Base-by-base conservation (phyloP, 352 stramenopile genomes). In the Ophiocytium majus region DNA sequence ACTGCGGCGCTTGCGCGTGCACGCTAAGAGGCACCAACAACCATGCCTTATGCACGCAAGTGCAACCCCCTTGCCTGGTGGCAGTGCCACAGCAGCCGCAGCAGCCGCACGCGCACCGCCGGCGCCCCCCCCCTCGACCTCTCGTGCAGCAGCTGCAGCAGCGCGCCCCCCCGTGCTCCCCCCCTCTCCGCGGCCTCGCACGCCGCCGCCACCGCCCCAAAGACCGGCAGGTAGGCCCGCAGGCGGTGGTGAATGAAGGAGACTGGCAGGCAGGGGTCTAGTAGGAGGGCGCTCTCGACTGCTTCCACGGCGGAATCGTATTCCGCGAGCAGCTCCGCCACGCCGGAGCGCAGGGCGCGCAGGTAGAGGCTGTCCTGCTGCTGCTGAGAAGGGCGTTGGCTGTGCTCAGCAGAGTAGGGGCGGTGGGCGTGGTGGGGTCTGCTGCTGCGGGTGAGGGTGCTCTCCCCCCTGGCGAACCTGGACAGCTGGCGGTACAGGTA, bases 91-190 rank as follows among this genome's bases (percentile, higher is more conserved):
- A 78, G 66, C 5, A 78, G 32, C 32, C 32, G 5, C 32, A 78
- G 32, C 66, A 78, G 35, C 32, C 66, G 35, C 32, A 17, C 66
- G 5, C 66, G 66, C 35, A 78, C 66, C 32, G 32, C 32, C 66
- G 66, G 66, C 32, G 66, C 35, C 5, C 66, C 66, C 5, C 5
- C 32, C 5, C 66, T 5, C 32, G 66, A 78, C 35, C 35, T 78
- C 5, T 78, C 66, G 66, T 78, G 17, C 32, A 78, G 32, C 66
- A 78, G 35, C 66, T 78, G 66, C 66, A 78, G 66, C 35, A 78
- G 35, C 32, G 5, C 5, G 5, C 66, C 32, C 5, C 66, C 66
- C 35, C 32, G 5, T 5, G 35, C 66, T 14, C 14, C 35, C 35
- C 14, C 66, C 35, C 14, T 78, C 5, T 17, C 35, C 5, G 14